A percentile compares a stretch with the other conserved stretches of the same genome.
phyloP scores from a whole-genome alignment of 2,329 filamentous ascomycete genomes.

The Aspergillus bombycis region DNA sequence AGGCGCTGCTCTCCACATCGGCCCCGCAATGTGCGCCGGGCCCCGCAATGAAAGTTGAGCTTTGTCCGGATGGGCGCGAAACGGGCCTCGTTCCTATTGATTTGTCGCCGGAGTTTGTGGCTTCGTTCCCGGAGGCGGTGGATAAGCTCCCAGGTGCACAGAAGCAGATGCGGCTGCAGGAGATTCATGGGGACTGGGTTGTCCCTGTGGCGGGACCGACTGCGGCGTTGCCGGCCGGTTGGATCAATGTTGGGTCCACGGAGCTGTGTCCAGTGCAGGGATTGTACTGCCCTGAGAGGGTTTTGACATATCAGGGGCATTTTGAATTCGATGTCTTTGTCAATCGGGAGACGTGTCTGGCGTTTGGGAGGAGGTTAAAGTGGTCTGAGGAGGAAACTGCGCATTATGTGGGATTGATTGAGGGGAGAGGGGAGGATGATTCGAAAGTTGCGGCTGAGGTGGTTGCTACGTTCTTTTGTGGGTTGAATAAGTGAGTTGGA shows the following conservation, averaged over 20 bases:
- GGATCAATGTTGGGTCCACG: constrained; percentile 28
- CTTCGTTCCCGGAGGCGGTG: not conserved
- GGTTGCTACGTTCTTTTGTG: constrained; percentile 36
- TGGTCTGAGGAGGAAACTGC: constrained; percentile 25
- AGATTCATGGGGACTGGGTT: constrained; percentile 39
- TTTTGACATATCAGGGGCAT: constrained; percentile 30
- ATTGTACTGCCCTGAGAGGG: constrained; percentile 24
- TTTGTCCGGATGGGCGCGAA: constrained; percentile 29
- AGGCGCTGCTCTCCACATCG: constrained; percentile 17
- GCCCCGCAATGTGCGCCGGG: constrained; percentile 1
- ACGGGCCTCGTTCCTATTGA: constrained; percentile 33
- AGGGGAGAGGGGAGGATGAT: constrained; percentile 32
- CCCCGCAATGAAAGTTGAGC: constrained; percentile 21
- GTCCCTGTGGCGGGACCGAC: constrained; percentile 9
- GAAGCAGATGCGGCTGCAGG: constrained; percentile 31
- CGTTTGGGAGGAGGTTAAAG: constrained; percentile 35
- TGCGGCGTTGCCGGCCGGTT: constrained; percentile 16
- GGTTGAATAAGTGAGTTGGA: not conserved
- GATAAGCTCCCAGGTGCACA: not conserved
- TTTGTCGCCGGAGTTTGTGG: constrained; percentile 21
- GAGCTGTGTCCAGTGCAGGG: constrained; percentile 26
- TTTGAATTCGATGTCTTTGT: constrained; percentile 31
- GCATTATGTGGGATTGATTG: constrained; percentile 26
- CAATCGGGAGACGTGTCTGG: constrained; percentile 22
- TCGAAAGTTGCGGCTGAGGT: constrained; percentile 36